A percentile compares a stretch with the other conserved stretches of the same genome.
Evolutionary conservation across 2,329 filamentous ascomycete species (phyloP).

Genomic region (Aspergillus caelatus): DNA sequence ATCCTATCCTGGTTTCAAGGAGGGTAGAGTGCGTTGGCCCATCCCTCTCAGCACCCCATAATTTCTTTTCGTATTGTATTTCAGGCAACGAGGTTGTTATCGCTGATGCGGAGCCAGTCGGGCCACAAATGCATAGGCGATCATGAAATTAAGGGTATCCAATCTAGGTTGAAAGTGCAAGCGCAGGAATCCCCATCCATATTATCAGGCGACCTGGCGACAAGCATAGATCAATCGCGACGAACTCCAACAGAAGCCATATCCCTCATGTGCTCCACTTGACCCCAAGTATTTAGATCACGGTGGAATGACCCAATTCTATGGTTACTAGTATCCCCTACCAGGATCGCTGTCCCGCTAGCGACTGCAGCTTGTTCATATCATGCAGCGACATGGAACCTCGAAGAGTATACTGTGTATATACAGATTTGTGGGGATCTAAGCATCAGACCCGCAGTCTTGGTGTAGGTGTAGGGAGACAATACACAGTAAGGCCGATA

Average conservation of each 20-base stretch:
- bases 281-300: neutral
- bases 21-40: neutral
- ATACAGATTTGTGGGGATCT: neutral
- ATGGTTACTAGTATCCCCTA: neutral
- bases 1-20: neutral
- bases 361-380: neutral
- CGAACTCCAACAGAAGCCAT: neutral
- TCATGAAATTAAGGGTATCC: neutral
- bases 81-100: neutral
- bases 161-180: neutral
- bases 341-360: neutral
- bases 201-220: neutral
- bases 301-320: neutral
- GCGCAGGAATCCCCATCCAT: neutral
- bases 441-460: neutral
- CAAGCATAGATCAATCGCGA: neutral
- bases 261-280: neutral
- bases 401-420: neutral
- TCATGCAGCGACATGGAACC: neutral
- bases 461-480: neutral
- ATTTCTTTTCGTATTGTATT: neutral
- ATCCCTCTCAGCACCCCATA: neutral
- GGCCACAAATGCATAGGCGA: neutral
- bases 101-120: neutral
- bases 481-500: no score